Conservation (phyloP, 768 basidiomycete genomes). For the Xanthoconium stramineum region DNA sequence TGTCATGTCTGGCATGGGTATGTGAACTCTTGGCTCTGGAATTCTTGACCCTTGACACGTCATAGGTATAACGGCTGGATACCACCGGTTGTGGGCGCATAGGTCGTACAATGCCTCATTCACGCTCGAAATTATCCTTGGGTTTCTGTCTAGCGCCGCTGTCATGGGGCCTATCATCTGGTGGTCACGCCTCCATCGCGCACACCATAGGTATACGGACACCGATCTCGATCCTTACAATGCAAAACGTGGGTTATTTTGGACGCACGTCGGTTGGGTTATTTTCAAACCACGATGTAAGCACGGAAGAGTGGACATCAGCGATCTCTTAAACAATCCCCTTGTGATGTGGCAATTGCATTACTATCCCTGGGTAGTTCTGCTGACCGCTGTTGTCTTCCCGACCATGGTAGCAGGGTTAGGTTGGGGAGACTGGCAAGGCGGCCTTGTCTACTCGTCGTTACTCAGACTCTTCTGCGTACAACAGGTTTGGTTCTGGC, state of each 20-base stretch:
- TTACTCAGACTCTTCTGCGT: conserved; percentile 1
- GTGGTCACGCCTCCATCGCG: neutral
- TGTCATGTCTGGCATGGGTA: neutral
- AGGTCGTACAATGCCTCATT: neutral
- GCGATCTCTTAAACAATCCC: neutral
- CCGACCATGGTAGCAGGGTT: neutral
- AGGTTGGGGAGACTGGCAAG: conserved; percentile 7
- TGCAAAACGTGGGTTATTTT: neutral
- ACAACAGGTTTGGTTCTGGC: neutral
- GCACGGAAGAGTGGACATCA: conserved; percentile 2
- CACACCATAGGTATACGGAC: conserved; percentile 7
- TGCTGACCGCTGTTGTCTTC: neutral
- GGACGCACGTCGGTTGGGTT: neutral
- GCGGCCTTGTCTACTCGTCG: conserved; percentile 1
- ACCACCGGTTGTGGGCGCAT: conserved; percentile 1
- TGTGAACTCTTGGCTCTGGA: neutral
- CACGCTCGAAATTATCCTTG: neutral
- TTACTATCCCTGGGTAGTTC: neutral
- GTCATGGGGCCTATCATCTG: neutral
- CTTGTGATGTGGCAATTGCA: conserved; percentile 1
- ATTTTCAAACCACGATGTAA: conserved; percentile 2
- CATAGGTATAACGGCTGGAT: conserved; percentile 3
- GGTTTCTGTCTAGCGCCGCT: neutral
- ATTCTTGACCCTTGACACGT: neutral
- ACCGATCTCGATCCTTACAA: conserved; percentile 7